Evolutionary conservation across 2,329 filamentous ascomycete genomes (phyloP), one percentile per base, ranked within the genome.

Genomic region (Emericellopsis cladophorae): DNA sequence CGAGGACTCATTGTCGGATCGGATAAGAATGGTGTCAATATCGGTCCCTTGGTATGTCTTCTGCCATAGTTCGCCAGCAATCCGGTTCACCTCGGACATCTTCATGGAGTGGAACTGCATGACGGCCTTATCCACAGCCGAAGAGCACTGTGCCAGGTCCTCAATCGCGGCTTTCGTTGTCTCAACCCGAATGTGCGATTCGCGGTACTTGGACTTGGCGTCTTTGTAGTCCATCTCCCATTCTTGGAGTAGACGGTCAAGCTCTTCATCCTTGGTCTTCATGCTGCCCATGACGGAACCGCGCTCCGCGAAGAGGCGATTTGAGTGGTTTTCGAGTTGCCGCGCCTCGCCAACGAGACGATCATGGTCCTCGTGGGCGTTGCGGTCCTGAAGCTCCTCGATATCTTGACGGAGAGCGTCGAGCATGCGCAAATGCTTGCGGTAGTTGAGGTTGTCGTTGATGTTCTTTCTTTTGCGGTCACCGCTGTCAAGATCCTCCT

Each of bases 1-100:
- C 33, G 70, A 70, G 37, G 74, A 77, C 57, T 96, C 92, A 51
- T 80, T 82, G 60, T 96, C 90, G 15, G 89, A 95, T 33, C 84
- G 83, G 62, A 98, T 96, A 54, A 93, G 74, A 55, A 98, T 95
- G 1, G 85, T 92, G 65, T 98, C 92, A 42, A 98, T 89, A 55
- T 98, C 92, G 1, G 90, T 96, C 48, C 92, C 92, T 57, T 93
- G 86, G 62, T 98, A 98, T 2, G 92, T 95, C 54, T 81, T 84
- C 61, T 86, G 85, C 92, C 92, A 98, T n/a, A 98, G 74, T 59
- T 98, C 92, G 48, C 84, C 86, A 39, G 93, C 82, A 58, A 95
- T 95, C 42, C 79, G 76, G 61, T 98, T 98, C 59, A 98, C 90
- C 59, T 98, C 89, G 51, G 92, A 85, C 92, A 98, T 98, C 68